Evolutionary conservation across 352 stramenopile genomes (phyloP), one percentile per base, ranked within the genome.

Genomic region (Pythium guiyangense): DNA sequence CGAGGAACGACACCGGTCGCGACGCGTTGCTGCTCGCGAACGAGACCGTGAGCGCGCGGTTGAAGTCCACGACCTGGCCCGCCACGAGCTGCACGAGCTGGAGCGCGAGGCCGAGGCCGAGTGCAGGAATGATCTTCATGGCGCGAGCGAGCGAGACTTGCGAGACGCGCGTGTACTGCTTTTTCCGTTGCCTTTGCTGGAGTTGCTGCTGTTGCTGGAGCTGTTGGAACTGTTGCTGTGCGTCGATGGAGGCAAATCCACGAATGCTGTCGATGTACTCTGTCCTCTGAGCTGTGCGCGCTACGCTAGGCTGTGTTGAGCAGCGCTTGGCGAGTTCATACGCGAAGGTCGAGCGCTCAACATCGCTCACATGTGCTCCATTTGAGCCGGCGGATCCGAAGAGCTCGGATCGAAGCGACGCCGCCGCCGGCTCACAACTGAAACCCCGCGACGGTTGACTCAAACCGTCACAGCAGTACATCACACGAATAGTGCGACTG

Each of bases 41-140:
- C 44, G 53, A 42, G 34, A 54, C 51, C 20, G 58, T 42, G 51
- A 71, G 40, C 14, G 54, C 51, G 6, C 66, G 25, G 47, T 70
- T 70, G 49, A 69, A 67, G 35, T 64, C 47, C n/a, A 69, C 61
- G n/a, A 61, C 12, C 37, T 43, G 47, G 29, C 43, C 67, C 17
- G 54, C 43, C 14, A 53, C 49, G 34, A 62, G 11, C n/a, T 55
- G 48, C 29, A 49, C 54, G 45, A 49, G 25, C 20, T 60, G 49
- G 6, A 52, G 34, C 43, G 57, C 26, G 37, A 60, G 31, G 31
- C 31, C 40, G 20, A 66, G 22, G n/a, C 59, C 47, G 6, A 63
- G 25, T 18, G 27, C 61, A 0, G 45, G 46, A 5, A 57, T 42
- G 25, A 55, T 57, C 52, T 59, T 65, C 46, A 62, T 55, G 49